Evolutionary conservation across 345 rosid species (phyloP), one percentile per base, ranked within the genome.

Genomic region (Dimocarpus longan): DNA sequence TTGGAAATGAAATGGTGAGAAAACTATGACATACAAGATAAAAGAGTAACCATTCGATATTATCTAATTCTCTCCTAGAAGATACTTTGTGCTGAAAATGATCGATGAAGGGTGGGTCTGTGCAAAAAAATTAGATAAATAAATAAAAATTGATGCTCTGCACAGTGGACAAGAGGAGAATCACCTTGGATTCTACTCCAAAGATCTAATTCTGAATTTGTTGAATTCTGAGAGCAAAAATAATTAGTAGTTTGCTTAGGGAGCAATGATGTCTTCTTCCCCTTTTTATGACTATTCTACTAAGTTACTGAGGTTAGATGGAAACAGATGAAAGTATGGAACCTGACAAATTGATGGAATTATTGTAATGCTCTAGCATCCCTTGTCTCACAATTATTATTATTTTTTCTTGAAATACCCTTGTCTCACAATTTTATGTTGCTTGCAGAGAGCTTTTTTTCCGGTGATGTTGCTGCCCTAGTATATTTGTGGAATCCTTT

Each of bases 401-500:
- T 26, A 0, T 26, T 26, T 26, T 26, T 26, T 26, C 1, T 26
- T 26, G 28, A 26, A 26, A 26, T 26, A 26, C 28, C 28, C 0
- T 26, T 26, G 28, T 0, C 62, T 60, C 13, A 32, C n/a, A 22
- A 64, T 57, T 75, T 78, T 26, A 19, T 56, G 68, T 81, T 79
- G 68, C 71, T 75, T 79, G 60, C 86, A 96, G 98, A 85, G 78
- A 68, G 74, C 66, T 46, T 90, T 67, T 86, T 87, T 72, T 89
- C 90, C 15, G 97, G 97, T 82, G 91, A 96, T 85, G 82, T 94
- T 85, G 94, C 97, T 77, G 94, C 97, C 68, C 88, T 93, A 76
- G 89, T 91, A 24, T 94, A 96, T 85, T 66, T 96, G 60, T 91
- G 97, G 94, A 94, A 93, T 88, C 98, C 99, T 80, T 96, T 96